phyloP scores from a whole-genome alignment of 2,329 filamentous ascomycete genomes.

The Dothistroma septosporum region DNA sequence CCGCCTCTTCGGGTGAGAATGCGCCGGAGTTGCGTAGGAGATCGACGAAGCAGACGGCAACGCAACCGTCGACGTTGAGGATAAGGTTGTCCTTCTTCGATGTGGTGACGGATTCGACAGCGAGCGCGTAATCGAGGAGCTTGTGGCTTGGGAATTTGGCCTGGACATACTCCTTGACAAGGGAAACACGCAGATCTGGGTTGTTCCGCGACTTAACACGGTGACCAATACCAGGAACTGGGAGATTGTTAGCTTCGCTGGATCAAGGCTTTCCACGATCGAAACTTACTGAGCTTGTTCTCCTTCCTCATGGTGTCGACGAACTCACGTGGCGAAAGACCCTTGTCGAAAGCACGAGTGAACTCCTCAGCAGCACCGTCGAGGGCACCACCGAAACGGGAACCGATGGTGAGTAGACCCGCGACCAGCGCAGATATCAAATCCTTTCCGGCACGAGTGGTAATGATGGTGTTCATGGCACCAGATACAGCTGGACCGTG shows the following conservation, averaged over 20 bases:
- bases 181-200: conserved; percentile 97
- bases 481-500: conserved; percentile 98
- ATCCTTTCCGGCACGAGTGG: conserved; percentile 97
- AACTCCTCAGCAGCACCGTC: conserved; percentile 98
- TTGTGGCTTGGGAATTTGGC: conserved; percentile 97
- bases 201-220: conserved; percentile 99
- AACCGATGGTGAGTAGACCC: conserved; percentile 96
- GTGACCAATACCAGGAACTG: conserved; percentile 94
- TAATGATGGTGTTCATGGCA: conserved; percentile 99
- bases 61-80: conserved; percentile 96
- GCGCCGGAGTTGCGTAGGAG: conserved; percentile 96
- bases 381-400: conserved; percentile 95
- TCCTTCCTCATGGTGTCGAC: conserved; percentile 98
- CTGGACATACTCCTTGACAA: conserved; percentile 98
- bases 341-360: conserved; percentile 96
- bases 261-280: not conserved
- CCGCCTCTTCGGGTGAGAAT: conserved; percentile 91
- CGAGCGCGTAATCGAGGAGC: conserved; percentile 96
- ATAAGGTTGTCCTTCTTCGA: conserved; percentile 99
- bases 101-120: conserved; percentile 95
- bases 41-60: conserved; percentile 98
- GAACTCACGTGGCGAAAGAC: conserved; percentile 95
- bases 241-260: conserved; percentile 28
- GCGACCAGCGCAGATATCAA: conserved; percentile 91
- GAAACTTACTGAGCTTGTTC: conserved; percentile 84